Evolutionary conservation across 345 rosid species (phyloP).

Genomic region (Hibiscus mutabilis): DNA sequence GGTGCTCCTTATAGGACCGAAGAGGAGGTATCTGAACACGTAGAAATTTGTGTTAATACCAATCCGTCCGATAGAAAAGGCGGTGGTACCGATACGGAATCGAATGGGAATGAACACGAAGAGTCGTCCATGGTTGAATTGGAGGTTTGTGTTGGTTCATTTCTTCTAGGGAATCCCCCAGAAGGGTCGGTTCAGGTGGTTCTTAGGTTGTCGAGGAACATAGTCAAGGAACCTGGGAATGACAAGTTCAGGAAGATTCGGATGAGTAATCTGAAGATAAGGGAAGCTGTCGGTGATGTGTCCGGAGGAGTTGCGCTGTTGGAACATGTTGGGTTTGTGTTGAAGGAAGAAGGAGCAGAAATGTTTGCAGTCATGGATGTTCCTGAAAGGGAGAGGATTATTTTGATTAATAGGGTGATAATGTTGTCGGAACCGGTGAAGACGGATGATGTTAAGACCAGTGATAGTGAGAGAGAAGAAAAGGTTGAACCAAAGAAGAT

Average conservation of each 20-base stretch:
- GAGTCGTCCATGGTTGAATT: slow-evolving; percentile 24
- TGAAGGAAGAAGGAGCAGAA: slow-evolving; percentile 69
- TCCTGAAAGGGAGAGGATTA: slow-evolving; percentile 38
- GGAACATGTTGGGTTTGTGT: slow-evolving; percentile 59
- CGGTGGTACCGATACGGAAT: slow-evolving; percentile 13
- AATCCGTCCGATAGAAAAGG: slow-evolving; percentile 12
- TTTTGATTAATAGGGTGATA: slow-evolving; percentile 38
- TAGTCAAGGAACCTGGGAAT: slow-evolving; percentile 75
- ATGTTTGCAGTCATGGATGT: slow-evolving; percentile 75
- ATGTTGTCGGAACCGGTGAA: slow-evolving; percentile 46
- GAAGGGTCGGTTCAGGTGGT: slow-evolving; percentile 59
- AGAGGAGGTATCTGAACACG: slow-evolving; percentile 74
- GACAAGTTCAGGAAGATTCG: slow-evolving; percentile 75
- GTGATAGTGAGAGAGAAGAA: slow-evolving; percentile 26
- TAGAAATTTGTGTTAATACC: slow-evolving; percentile 50
- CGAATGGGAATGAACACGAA: slow-evolving; percentile 10
- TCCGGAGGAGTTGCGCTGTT: slow-evolving; percentile 72
- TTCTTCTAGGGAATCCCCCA: slow-evolving; percentile 48
- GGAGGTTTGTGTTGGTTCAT: slow-evolving; percentile 45
- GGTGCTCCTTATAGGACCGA: slow-evolving; percentile 46
- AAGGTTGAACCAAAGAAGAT: slow-evolving; percentile 45
- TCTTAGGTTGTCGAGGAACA: slow-evolving; percentile 58
- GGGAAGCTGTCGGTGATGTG: slow-evolving; percentile 72
- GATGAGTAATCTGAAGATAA: slow-evolving; percentile 77
- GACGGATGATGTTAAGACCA: slow-evolving; percentile 19